Percentiles rank a stretch among this genome's conserved stretches.
Conservation (phyloP, 2,329 filamentous ascomycete genomes). For the Phialocephala sp. region DNA sequence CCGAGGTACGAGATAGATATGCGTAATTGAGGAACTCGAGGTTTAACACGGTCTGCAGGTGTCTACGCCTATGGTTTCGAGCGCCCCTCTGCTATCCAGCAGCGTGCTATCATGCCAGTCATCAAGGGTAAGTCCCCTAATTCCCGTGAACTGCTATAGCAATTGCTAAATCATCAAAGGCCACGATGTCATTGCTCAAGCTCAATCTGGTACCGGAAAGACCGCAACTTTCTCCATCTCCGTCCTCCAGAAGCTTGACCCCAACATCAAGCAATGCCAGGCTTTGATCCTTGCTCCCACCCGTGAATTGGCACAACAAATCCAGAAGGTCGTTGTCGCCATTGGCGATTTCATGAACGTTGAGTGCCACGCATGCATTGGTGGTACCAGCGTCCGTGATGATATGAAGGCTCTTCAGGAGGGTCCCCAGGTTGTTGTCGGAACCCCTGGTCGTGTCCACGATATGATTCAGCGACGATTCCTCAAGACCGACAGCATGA, state of each 20-base stretch:
- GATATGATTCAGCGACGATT: constrained; percentile 99
- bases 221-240: constrained; percentile 99
- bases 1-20: constrained; percentile 67
- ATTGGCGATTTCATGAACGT: constrained; percentile 99
- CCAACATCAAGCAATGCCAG: constrained; percentile 94
- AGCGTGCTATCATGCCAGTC: constrained; percentile 99
- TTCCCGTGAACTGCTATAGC: background rate
- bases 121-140: constrained; percentile 82
- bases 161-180: constrained; percentile 53
- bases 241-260: constrained; percentile 98
- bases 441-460: constrained; percentile 96
- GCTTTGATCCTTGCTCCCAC: constrained; percentile 97
- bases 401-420: constrained; percentile 98
- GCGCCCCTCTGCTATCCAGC: constrained; percentile 98
- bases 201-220: constrained; percentile 99
- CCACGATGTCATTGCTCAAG: constrained; percentile 99
- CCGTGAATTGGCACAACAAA: constrained; percentile 98
- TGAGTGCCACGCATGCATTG: constrained; percentile 99
- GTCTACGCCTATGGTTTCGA: constrained; percentile 99
- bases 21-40: constrained; percentile 17
- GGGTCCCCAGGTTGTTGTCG: constrained; percentile 95
- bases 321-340: constrained; percentile 98
- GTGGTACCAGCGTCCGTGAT: constrained; percentile 96
- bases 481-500: constrained; percentile 96
- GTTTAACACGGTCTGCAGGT: constrained; percentile 50